Conservation (phyloP, 2,329 filamentous ascomycete genomes). For the Exophiala spinifera region DNA sequence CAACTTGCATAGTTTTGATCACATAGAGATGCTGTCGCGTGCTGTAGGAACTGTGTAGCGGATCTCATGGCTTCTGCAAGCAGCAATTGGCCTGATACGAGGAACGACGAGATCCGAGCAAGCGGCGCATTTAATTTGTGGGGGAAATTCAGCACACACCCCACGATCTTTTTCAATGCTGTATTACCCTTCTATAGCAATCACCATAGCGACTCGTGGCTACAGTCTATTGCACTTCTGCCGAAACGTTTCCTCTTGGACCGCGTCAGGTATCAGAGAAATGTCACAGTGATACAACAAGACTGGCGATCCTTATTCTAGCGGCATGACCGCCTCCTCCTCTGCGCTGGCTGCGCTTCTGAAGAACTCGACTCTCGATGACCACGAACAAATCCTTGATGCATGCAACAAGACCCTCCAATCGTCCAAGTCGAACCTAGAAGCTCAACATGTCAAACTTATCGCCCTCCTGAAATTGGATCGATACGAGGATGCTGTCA, state of each 20-base stretch:
- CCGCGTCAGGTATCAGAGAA: background rate
- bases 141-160: constrained; percentile 1
- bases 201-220: no score
- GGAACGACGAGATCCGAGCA: background rate
- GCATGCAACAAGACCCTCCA: constrained; percentile 57
- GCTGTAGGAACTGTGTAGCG: background rate
- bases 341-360: constrained; percentile 55
- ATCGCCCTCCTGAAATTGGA: constrained; percentile 63
- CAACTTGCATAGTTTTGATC: no score
- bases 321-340: constrained; percentile 36
- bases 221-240: no score
- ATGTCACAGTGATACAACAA: constrained; percentile 4
- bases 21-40: background rate
- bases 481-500: constrained; percentile 59
- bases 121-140: constrained; percentile 3
- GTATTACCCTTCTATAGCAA: background rate
- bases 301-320: background rate
- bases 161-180: background rate
- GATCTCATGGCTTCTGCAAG: no score
- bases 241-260: no score
- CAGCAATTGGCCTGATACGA: no score
- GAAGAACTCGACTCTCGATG: constrained; percentile 56
- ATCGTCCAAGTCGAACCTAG: constrained; percentile 54
- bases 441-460: constrained; percentile 58
- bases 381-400: constrained; percentile 60